Base-by-base conservation (phyloP, 768 basidiomycete species). In the Fomitopsis pulvina region DNA sequence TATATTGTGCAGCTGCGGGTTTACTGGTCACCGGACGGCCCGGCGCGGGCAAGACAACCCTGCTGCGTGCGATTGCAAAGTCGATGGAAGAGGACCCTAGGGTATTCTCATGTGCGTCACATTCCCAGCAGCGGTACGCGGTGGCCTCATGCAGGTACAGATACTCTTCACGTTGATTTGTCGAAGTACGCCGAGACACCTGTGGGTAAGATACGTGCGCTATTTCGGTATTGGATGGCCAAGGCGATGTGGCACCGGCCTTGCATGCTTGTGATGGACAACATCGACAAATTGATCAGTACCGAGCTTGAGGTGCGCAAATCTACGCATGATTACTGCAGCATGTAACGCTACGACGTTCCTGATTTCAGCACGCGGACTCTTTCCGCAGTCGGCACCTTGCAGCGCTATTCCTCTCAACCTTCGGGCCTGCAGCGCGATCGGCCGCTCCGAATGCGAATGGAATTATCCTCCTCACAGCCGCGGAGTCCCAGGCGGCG, bases 231-330 rank as follows among this genome's bases (percentile, higher is more conserved):
- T 48, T 86, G 89, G 81, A 77, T 87, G 51, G 80, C 84, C 47
- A 79, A 81, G 49, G 89, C 89, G 7, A 68, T 72, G 10, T 88
- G 85, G 84, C 82, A 87, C 58, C 73, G 75, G 41, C 96, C 96
- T 0, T 76, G 81, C 10, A 63, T 96, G 14, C 69, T 99, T 25
- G 69, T 98, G 28, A 72, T 98, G n/a, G 96, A 99, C 64, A 92
- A 92, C 57, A 65, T 99, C 40, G 92, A 99, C 54, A 81, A 80
- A 43, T 65, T 97, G 8, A 60, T 95, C 12, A 74, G 77, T 25
- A 78, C 81, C 0, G 95, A 98, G 66, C 74, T 86, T 10, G 96
- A 98, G 76, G 94, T 87, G 41, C 53, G 79, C 58, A 41, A n/a
- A n/a, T n/a, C n/a, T n/a, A n/a, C n/a, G n/a, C n/a, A n/a, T 11